phyloP scores from a whole-genome alignment of 139 green algal species.

The Auxenochlorella pyrenoidosa region DNA sequence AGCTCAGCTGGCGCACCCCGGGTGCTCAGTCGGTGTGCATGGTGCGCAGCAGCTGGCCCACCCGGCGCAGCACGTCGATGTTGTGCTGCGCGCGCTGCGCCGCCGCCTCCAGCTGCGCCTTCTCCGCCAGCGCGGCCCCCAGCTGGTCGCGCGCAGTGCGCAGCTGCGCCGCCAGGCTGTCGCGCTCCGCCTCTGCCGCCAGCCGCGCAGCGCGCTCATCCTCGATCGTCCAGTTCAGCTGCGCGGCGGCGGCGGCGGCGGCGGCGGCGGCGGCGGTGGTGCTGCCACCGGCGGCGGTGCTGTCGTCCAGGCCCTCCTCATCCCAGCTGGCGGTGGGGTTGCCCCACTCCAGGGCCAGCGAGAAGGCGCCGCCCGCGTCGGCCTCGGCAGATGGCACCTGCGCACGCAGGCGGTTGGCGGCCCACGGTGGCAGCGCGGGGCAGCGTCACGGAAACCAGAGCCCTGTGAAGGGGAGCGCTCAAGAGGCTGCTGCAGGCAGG shows the following conservation, averaged over 20 bases:
- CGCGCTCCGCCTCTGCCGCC: slow-evolving; percentile 10
- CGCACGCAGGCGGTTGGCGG: too few relatives aligned
- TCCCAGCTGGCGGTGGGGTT: not conserved
- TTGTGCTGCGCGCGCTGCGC: not conserved
- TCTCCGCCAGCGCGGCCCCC: not conserved
- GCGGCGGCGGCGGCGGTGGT: not conserved
- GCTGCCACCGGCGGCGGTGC: not conserved
- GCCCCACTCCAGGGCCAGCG: slow-evolving; percentile 2
- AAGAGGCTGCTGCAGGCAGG: too few relatives aligned
- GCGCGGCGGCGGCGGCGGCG: too few relatives aligned
- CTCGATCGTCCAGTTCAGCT: not conserved
- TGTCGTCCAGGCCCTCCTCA: not conserved
- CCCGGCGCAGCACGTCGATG: slow-evolving; percentile 1
- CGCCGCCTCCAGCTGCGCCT: not conserved
- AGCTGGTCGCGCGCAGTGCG: not conserved
- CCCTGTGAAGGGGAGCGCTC: too few relatives aligned
- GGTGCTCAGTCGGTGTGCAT: slow-evolving; percentile 22
- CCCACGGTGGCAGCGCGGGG: too few relatives aligned
- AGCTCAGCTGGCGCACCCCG: not conserved
- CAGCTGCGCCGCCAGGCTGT: slow-evolving; percentile 15
- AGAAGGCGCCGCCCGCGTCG: not conserved
- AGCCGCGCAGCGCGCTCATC: not conserved
- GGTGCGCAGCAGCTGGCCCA: slow-evolving; percentile 25
- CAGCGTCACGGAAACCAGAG: too few relatives aligned
- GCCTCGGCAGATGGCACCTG: slow-evolving; percentile 1